These are phyloP conservation scores for Aristolochia contorta DNA, from an alignment of 164 flowering plant species.

Conservation along the genomic window DNA sequence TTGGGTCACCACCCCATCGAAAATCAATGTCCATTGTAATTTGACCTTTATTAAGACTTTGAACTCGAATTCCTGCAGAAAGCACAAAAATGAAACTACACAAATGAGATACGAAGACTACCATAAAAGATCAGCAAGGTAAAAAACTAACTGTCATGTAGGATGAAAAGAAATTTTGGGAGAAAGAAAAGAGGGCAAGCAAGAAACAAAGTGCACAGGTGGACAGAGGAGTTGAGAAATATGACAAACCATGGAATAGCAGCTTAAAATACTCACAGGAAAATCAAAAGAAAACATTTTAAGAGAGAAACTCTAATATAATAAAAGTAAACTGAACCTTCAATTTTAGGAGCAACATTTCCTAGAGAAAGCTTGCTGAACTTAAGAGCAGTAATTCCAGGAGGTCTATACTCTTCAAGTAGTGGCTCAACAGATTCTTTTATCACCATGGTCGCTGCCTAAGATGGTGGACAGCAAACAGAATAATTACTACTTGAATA, in stretches of 20 bases:
- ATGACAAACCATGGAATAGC: background rate
- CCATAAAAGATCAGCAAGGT: too few relatives aligned
- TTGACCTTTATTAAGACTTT: conserved; percentile 91
- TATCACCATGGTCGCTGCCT: conserved; percentile 86
- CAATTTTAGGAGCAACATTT: conserved; percentile 90
- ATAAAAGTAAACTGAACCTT: conserved; percentile 38
- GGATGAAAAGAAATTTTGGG: too few relatives aligned
- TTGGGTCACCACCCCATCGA: conserved; percentile 99
- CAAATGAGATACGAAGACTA: too few relatives aligned
- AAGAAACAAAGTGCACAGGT: too few relatives aligned
- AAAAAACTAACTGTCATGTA: too few relatives aligned
- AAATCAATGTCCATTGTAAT: conserved; percentile 97
- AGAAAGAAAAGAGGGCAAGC: too few relatives aligned
- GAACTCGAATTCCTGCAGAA: conserved; percentile 80
- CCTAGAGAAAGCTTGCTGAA: conserved; percentile 91
- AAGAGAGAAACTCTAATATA: background rate
- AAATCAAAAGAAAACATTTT: background rate
- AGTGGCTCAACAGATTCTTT: conserved; percentile 93
- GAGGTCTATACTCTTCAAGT: conserved; percentile 87
- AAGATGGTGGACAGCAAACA: conserved; percentile 8
- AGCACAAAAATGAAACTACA: too few relatives aligned
- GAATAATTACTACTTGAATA: background rate
- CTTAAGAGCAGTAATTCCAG: conserved; percentile 85
- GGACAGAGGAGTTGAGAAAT: too few relatives aligned
- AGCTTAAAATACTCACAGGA: background rate